Evolutionary conservation across 768 basidiomycete species (phyloP).

Genomic region (Mycena epipterygia): DNA sequence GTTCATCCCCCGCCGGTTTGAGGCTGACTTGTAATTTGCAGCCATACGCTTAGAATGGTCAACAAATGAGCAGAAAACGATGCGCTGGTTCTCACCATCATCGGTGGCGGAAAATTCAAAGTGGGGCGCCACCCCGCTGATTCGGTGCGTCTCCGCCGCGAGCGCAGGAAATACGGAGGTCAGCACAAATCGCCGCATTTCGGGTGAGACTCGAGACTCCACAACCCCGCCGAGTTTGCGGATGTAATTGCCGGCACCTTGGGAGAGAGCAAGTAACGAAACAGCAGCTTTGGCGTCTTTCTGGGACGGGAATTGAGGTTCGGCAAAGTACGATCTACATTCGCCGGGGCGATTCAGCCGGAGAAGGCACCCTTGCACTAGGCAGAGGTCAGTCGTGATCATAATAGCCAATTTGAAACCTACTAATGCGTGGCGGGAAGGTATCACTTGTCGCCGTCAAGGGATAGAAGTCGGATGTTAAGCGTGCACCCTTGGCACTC

Average conservation of each 20-base stretch:
- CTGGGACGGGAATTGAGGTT: constrained; percentile 71
- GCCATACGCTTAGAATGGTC: constrained; percentile 61
- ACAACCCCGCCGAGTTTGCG: constrained; percentile 57
- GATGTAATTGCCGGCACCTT: constrained; percentile 71
- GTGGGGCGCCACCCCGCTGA: constrained; percentile 53
- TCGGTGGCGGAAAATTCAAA: constrained; percentile 60
- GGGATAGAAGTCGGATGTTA: constrained; percentile 50
- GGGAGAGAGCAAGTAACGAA: constrained; percentile 73
- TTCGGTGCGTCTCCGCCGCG: constrained; percentile 58
- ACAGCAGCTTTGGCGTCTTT: constrained; percentile 80
- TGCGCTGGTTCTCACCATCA: constrained; percentile 58
- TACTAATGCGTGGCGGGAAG: constrained; percentile 52
- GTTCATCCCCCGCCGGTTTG: constrained; percentile 43
- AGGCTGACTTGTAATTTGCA: constrained; percentile 62
- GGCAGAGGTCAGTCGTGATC: constrained; percentile 14
- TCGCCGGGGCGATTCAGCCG: constrained; percentile 67
- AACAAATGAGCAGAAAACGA: neutral
- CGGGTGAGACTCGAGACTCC: constrained; percentile 61
- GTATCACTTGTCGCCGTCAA: constrained; percentile 56
- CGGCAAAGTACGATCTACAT: constrained; percentile 71
- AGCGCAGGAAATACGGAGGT: constrained; percentile 62
- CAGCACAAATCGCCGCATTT: constrained; percentile 59
- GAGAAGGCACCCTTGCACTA: constrained; percentile 76
- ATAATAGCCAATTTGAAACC: constrained; percentile 27
- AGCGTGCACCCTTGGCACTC: constrained; percentile 63